A percentile compares a stretch with the other conserved stretches of the same genome.
Evolutionary conservation across 805 yeast genomes (phyloP).

Genomic region (Saccharomycopsis sp.): DNA sequence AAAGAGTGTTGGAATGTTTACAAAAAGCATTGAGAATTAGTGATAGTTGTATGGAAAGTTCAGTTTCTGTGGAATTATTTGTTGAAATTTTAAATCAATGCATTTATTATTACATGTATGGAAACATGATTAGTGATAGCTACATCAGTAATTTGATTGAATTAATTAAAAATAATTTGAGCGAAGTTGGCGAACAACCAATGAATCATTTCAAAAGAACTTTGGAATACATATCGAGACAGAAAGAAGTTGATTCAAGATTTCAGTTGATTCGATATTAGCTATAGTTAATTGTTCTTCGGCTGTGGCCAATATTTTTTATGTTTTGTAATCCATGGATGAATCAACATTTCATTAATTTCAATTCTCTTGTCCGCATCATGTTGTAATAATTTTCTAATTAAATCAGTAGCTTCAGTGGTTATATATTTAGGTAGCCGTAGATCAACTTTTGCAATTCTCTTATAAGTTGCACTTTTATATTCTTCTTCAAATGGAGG

Average conservation of each 20-base stretch:
- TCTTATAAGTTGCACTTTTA: constrained; percentile 68
- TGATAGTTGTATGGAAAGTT: constrained; percentile 84
- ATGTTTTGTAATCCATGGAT: constrained; percentile 79
- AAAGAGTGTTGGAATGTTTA: constrained; percentile 83
- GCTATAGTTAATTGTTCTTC: neutral
- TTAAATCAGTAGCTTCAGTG: constrained; percentile 70
- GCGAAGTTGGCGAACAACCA: constrained; percentile 33
- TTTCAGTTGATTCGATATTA: constrained; percentile 42
- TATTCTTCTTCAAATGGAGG: constrained; percentile 90
- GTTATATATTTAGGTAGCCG: constrained; percentile 65
- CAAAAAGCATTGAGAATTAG: constrained; percentile 86
- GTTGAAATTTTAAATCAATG: constrained; percentile 86
- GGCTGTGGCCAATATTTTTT: constrained; percentile 48
- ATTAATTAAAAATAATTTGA: constrained; percentile 59
- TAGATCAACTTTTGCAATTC: constrained; percentile 74
- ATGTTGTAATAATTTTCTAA: constrained; percentile 52
- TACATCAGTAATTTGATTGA: constrained; percentile 85
- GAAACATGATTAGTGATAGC: constrained; percentile 62
- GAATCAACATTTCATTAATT: constrained; percentile 55
- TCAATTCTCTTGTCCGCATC: constrained; percentile 62
- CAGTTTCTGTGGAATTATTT: constrained; percentile 71
- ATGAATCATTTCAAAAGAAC: constrained; percentile 63
- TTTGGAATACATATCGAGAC: constrained; percentile 59
- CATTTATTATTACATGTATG: constrained; percentile 77
- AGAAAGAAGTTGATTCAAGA: constrained; percentile 62